These are phyloP conservation scores for Penicillium capsulatum DNA, from an alignment of 2,329 filamentous ascomycete genomes.

Conservation along the genomic window DNA sequence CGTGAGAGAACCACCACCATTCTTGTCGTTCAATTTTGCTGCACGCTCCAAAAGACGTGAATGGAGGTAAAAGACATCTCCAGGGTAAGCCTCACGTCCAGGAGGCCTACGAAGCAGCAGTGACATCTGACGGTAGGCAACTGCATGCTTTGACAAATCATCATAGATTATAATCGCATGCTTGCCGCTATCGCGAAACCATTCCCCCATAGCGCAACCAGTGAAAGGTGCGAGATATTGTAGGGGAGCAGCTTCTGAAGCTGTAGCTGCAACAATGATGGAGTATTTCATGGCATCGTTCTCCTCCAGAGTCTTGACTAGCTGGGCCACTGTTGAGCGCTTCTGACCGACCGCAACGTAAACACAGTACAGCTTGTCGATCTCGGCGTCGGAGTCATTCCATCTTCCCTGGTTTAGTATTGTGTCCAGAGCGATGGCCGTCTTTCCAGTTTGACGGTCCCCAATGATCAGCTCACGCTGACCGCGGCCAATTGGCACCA, in stretches of 20 bases:
- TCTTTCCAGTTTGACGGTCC: constrained; percentile 99
- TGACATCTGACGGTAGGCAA: constrained; percentile 97
- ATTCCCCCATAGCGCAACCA: constrained; percentile 62
- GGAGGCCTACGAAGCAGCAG: constrained; percentile 93
- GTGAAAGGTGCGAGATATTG: constrained; percentile 94
- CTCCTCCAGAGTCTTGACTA: constrained; percentile 99
- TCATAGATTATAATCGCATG: constrained; percentile 88
- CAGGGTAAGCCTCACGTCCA: constrained; percentile 97
- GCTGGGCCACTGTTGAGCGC: constrained; percentile 96
- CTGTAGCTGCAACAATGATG: constrained; percentile 87
- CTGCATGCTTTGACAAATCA: constrained; percentile 94
- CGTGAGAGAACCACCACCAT: constrained; percentile 91
- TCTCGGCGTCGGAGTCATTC: constrained; percentile 82
- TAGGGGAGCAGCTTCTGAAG: constrained; percentile 88
- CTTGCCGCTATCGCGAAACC: constrained; percentile 75
- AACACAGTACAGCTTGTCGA: constrained; percentile 98
- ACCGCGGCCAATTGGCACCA: constrained; percentile 98
- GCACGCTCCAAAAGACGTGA: constrained; percentile 97
- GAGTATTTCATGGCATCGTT: constrained; percentile 99
- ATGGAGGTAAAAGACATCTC: constrained; percentile 98
- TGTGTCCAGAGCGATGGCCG: constrained; percentile 90
- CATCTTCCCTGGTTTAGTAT: constrained; percentile 99
- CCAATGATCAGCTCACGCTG: constrained; percentile 99
- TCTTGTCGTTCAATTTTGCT: constrained; percentile 95
- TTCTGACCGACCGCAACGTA: constrained; percentile 99